Percentiles rank a stretch among this genome's conserved stretches.
phyloP scores from a whole-genome alignment of 2,329 filamentous ascomycete species.

The Sporothrix brunneoviolacea region DNA sequence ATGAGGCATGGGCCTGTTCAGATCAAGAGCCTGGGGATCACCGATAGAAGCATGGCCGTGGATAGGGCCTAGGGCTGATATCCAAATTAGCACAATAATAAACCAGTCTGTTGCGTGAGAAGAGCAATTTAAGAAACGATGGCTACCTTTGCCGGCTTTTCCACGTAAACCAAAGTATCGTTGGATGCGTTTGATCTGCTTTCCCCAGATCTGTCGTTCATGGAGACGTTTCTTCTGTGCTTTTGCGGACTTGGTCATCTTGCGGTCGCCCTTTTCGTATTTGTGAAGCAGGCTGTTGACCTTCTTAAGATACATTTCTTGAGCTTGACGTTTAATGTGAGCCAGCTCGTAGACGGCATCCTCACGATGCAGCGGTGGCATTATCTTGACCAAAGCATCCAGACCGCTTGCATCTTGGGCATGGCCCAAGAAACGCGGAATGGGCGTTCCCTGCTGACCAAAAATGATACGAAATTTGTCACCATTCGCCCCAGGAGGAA shows the following conservation, averaged over 20 bases:
- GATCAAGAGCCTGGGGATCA: constrained; percentile 33
- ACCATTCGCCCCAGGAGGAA: constrained; percentile 46
- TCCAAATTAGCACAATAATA: background rate
- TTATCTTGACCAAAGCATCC: constrained; percentile 22
- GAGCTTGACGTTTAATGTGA: background rate
- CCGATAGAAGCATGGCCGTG: no score
- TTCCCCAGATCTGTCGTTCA: constrained; percentile 45
- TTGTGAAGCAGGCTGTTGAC: background rate
- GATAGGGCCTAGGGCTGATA: background rate
- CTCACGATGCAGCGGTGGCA: background rate
- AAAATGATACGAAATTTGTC: constrained; percentile 58
- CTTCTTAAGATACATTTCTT: constrained; percentile 4
- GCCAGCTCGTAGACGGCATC: constrained; percentile 2
- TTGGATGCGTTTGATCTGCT: constrained; percentile 58
- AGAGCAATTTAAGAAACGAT: background rate
- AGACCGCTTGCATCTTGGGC: constrained; percentile 37
- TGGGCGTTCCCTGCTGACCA: constrained; percentile 49
- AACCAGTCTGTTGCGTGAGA: no score
- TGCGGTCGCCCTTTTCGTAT: constrained; percentile 5
- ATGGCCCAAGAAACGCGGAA: constrained; percentile 61
- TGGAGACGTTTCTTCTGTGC: constrained; percentile 39
- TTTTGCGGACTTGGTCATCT: constrained; percentile 37
- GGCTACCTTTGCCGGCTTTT: constrained; percentile 1
- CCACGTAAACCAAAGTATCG: constrained; percentile 64
- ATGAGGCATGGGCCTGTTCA: constrained; percentile 38